phyloP scores from a whole-genome alignment of 176 grass and related monocot species.

The Themeda triandra region DNA sequence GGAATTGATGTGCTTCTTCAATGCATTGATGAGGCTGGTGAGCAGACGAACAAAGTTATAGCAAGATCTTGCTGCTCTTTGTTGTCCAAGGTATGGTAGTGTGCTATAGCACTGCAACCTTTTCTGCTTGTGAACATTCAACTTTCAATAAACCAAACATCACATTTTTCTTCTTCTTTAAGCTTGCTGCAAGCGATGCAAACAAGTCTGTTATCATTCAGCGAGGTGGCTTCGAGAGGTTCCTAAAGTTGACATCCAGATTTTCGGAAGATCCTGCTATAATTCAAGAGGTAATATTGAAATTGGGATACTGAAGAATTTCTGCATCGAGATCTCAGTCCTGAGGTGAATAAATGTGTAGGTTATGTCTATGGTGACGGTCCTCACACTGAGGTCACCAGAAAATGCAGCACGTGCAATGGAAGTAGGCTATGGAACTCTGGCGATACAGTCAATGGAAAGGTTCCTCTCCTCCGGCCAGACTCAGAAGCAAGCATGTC shows the following conservation, averaged over 20 bases:
- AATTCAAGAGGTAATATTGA: constrained; percentile 72
- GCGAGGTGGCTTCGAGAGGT: constrained; percentile 65
- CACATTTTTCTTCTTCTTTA: constrained; percentile 27
- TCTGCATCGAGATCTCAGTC: background rate
- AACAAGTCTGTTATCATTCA: constrained; percentile 85
- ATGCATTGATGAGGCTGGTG: constrained; percentile 66
- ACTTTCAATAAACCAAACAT: constrained; percentile 13
- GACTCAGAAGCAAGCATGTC: constrained; percentile 88
- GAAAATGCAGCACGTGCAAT: constrained; percentile 80
- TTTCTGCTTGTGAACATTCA: constrained; percentile 8
- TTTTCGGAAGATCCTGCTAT: constrained; percentile 86
- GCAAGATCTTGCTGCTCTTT: constrained; percentile 82
- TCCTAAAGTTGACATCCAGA: constrained; percentile 60
- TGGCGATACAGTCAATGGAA: constrained; percentile 73
- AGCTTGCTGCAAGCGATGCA: constrained; percentile 82
- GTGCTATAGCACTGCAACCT: background rate
- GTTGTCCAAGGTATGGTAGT: constrained; percentile 75
- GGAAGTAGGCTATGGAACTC: constrained; percentile 54
- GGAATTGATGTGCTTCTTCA: constrained; percentile 82
- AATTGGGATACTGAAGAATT: constrained; percentile 10
- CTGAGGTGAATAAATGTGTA: constrained; percentile 31
- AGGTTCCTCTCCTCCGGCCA: constrained; percentile 58
- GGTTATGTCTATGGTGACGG: constrained; percentile 79
- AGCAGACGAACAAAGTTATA: constrained; percentile 54
- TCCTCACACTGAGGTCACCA: constrained; percentile 78